Evolutionary conservation across 768 basidiomycete genomes (phyloP).

Genomic region (Lentinula edodes): DNA sequence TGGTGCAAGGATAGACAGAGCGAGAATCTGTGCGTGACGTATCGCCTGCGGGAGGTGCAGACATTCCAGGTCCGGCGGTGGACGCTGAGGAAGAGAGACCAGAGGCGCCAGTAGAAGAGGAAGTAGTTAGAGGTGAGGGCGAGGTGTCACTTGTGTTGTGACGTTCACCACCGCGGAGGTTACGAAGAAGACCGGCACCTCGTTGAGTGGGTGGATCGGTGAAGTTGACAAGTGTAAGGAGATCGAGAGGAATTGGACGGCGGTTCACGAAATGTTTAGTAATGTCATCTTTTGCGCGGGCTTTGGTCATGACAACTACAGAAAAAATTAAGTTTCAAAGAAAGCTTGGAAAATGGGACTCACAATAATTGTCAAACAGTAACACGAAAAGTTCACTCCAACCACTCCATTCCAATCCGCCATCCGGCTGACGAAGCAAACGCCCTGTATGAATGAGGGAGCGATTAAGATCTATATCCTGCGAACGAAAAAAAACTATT

Average conservation of each 20-base stretch:
- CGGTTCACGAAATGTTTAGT: constrained; percentile 77
- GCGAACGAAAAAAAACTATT: not conserved
- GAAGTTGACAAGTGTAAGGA: constrained; percentile 82
- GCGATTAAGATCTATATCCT: constrained; percentile 81
- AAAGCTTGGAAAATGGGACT: constrained; percentile 21
- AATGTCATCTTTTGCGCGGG: constrained; percentile 70
- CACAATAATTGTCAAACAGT: constrained; percentile 93
- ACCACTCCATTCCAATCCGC: constrained; percentile 78
- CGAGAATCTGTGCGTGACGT: constrained; percentile 41
- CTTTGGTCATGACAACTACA: constrained; percentile 84
- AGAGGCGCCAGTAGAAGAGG: constrained; percentile 31
- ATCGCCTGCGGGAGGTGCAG: not conserved
- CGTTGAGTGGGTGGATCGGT: constrained; percentile 75
- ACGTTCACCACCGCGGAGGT: constrained; percentile 38
- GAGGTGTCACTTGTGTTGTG: constrained; percentile 18
- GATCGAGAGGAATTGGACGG: constrained; percentile 89
- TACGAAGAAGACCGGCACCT: constrained; percentile 64
- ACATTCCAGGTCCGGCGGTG: not conserved
- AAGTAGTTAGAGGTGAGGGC: constrained; percentile 7
- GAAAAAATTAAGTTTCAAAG: constrained; percentile 3
- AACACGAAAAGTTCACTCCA: constrained; percentile 90
- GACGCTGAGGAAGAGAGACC: not conserved
- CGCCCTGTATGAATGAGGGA: constrained; percentile 82
- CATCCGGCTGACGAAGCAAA: constrained; percentile 79
- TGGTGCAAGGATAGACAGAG: constrained; percentile 79